Evolutionary conservation across 331 rosid species (phyloP).

Genomic region (Saraca asoca): DNA sequence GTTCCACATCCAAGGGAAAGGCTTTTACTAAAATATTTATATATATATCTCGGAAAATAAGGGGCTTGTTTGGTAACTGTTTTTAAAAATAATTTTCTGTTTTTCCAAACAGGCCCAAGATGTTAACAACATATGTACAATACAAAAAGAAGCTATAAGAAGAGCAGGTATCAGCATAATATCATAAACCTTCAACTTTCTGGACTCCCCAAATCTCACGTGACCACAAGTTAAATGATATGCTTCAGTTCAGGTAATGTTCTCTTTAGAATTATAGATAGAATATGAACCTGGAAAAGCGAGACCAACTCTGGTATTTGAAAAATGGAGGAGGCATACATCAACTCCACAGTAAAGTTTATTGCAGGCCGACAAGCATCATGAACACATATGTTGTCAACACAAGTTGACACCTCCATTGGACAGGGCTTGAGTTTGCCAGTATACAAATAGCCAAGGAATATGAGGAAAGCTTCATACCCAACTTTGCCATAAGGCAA

Average conservation of each 20-base stretch:
- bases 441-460: slow-evolving; percentile 70
- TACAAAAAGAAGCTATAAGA: too few relatives aligned
- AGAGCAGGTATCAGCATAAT: not conserved
- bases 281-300: slow-evolving; percentile 70
- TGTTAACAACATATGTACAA: not conserved
- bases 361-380: slow-evolving; percentile 94
- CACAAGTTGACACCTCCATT: slow-evolving; percentile 79
- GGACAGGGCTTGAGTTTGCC: slow-evolving; percentile 82
- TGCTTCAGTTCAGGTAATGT: not conserved
- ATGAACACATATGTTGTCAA: slow-evolving; percentile 70
- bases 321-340: slow-evolving; percentile 86
- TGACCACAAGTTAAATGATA: slow-evolving; percentile 7
- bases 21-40: too few relatives aligned
- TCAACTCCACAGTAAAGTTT: slow-evolving; percentile 80
- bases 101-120: too few relatives aligned
- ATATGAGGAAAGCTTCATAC: slow-evolving; percentile 68
- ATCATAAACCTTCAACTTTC: not conserved
- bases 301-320: slow-evolving; percentile 75
- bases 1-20: not conserved
- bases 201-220: not conserved
- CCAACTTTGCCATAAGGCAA: slow-evolving; percentile 76
- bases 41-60: not conserved
- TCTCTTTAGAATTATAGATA: not conserved
- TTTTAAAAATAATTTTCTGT: too few relatives aligned
- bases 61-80: too few relatives aligned